Evolutionary conservation across 139 green algal genomes (phyloP).

Genomic region (Chloropicon primus): DNA sequence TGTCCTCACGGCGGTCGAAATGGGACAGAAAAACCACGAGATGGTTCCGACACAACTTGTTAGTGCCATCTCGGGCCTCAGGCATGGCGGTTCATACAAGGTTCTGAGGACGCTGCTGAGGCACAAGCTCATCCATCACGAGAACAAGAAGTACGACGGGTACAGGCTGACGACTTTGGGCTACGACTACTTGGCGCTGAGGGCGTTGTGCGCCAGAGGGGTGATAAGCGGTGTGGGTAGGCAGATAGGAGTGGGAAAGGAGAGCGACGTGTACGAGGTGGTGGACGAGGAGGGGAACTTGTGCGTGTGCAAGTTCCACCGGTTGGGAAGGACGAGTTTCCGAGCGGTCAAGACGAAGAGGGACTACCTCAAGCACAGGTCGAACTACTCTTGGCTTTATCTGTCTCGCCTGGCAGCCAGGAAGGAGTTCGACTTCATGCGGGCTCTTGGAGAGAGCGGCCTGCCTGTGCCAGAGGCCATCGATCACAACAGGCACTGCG

Average conservation of each 20-base stretch:
- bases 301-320: slow-evolving; percentile 89
- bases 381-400: slow-evolving; percentile 84
- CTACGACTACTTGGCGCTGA: slow-evolving; percentile 95
- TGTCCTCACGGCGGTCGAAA: slow-evolving; percentile 86
- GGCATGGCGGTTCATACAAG: slow-evolving; percentile 67
- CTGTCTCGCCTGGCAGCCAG: slow-evolving; percentile 78
- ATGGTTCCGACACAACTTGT: neutral
- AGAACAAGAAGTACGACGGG: slow-evolving; percentile 76
- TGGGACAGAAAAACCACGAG: slow-evolving; percentile 89
- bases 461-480: slow-evolving; percentile 85
- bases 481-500: slow-evolving; percentile 60
- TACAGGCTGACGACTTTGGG: slow-evolving; percentile 88
- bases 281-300: slow-evolving; percentile 56
- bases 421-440: slow-evolving; percentile 98
- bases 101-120: slow-evolving; percentile 66
- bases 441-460: slow-evolving; percentile 69
- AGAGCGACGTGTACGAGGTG: slow-evolving; percentile 86
- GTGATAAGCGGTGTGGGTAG: slow-evolving; percentile 68
- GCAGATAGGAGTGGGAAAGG: slow-evolving; percentile 95
- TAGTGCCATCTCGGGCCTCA: slow-evolving; percentile 12
- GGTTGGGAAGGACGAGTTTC: slow-evolving; percentile 92
- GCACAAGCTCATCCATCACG: slow-evolving; percentile 96
- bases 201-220: slow-evolving; percentile 62
- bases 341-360: slow-evolving; percentile 89
- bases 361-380: slow-evolving; percentile 69